A percentile compares a stretch with the other conserved stretches of the same genome.
Evolutionary conservation across 768 basidiomycete species (phyloP).

Genomic region (Astraeus odoratus): DNA sequence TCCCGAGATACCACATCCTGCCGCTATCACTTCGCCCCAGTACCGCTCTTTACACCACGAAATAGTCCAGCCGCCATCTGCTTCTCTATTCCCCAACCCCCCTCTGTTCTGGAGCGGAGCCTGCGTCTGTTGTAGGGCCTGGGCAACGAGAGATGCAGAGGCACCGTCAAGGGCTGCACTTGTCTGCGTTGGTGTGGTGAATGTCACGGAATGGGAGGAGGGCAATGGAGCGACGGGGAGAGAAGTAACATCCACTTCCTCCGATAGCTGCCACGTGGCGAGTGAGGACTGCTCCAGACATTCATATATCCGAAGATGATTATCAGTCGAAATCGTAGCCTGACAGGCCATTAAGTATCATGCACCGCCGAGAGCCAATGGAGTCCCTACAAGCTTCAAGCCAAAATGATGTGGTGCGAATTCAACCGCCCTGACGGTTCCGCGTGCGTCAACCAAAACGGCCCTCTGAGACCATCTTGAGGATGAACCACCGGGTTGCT

Average conservation of each 20-base stretch:
- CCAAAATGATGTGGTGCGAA: constrained; percentile 88
- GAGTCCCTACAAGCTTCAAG: constrained; percentile 65
- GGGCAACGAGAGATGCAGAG: constrained; percentile 52
- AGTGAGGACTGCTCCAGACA: constrained; percentile 71
- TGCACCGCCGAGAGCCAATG: neutral
- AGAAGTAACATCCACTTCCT: constrained; percentile 67
- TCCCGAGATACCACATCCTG: constrained; percentile 63
- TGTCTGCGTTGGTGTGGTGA: constrained; percentile 70
- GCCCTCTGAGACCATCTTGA: constrained; percentile 70
- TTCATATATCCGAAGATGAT: constrained; percentile 82
- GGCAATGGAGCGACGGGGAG: constrained; percentile 40
- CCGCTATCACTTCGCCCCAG: constrained; percentile 89
- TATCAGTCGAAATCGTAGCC: constrained; percentile 89
- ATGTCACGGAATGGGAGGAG: constrained; percentile 47
- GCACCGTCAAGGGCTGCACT: constrained; percentile 47
- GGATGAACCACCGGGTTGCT: constrained; percentile 10
- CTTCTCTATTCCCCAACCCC: constrained; percentile 62
- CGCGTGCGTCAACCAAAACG: constrained; percentile 74
- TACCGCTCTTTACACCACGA: constrained; percentile 96
- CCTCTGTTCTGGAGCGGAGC: constrained; percentile 29
- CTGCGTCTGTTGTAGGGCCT: constrained; percentile 52
- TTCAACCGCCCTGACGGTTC: constrained; percentile 78
- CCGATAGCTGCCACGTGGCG: constrained; percentile 65
- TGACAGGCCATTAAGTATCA: constrained; percentile 22
- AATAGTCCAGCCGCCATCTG: constrained; percentile 88